Conservation (phyloP, 345 rosid genomes). For the Eucalyptus coolabah region DNA sequence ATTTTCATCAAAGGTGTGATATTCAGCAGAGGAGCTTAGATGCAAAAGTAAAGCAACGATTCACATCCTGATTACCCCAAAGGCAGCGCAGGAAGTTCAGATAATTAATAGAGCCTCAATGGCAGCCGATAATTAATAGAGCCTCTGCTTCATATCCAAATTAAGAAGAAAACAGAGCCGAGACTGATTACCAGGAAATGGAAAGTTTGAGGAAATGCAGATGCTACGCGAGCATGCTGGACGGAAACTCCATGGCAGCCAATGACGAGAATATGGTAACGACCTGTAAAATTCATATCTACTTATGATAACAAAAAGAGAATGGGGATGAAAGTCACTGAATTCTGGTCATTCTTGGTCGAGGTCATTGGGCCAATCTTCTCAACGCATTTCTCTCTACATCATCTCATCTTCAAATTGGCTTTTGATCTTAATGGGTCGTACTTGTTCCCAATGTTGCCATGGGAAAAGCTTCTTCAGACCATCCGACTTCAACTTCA, state of each 20-base stretch:
- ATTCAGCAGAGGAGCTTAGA: neutral
- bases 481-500: too few species aligned
- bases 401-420: neutral
- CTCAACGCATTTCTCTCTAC: neutral
- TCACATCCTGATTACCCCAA: neutral
- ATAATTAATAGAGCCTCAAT: neutral
- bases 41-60: neutral
- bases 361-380: neutral
- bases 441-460: neutral
- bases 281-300: too few species aligned
- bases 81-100: neutral
- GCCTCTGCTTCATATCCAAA: neutral
- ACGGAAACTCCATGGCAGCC: neutral
- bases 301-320: too few species aligned
- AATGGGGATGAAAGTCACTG: neutral
- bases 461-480: neutral
- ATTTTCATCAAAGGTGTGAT: neutral
- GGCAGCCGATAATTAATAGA: neutral
- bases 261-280: neutral
- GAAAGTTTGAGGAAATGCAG: neutral
- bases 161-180: neutral
- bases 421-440: neutral
- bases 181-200: neutral
- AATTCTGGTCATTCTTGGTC: too few species aligned
- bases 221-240: neutral